Conservation (phyloP, 139 green algal genomes). For the Gonium pectorale region DNA sequence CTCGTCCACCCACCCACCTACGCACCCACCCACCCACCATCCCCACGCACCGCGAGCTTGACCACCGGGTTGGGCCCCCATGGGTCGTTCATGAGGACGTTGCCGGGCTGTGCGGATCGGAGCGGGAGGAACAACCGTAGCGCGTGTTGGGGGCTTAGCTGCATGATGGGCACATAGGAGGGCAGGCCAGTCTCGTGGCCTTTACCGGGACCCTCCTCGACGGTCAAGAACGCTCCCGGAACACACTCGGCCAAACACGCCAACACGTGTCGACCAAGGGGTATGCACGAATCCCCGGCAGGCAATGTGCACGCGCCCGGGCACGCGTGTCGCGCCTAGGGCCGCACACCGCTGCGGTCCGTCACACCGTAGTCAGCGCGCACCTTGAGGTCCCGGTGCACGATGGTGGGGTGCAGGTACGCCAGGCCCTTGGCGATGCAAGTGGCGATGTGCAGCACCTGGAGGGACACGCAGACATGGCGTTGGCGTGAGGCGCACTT, state of each 20-base stretch:
- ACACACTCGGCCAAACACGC: no score
- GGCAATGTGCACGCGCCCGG: neutral
- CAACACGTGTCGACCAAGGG: neutral
- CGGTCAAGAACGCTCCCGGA: no score
- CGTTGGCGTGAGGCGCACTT: no score
- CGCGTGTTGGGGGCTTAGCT: no score
- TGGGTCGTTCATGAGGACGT: neutral
- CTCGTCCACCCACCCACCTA: no score
- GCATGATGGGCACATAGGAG: no score
- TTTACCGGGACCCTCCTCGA: no score
- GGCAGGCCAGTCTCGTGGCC: no score
- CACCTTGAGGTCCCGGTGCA: constrained; percentile 15
- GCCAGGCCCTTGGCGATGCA: neutral
- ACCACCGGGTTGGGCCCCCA: neutral
- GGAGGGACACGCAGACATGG: no score
- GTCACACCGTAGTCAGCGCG: neutral
- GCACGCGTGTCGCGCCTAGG: no score
- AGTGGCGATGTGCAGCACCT: neutral
- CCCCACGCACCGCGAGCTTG: neutral
- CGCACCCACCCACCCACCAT: neutral
- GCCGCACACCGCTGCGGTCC: no score
- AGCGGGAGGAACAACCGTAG: no score
- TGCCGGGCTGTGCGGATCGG: neutral
- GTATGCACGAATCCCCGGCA: neutral
- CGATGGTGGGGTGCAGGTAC: constrained; percentile 3